phyloP scores from a whole-genome alignment of 1,284 basidiomycete species.

The Ceratobasidium sp. region DNA sequence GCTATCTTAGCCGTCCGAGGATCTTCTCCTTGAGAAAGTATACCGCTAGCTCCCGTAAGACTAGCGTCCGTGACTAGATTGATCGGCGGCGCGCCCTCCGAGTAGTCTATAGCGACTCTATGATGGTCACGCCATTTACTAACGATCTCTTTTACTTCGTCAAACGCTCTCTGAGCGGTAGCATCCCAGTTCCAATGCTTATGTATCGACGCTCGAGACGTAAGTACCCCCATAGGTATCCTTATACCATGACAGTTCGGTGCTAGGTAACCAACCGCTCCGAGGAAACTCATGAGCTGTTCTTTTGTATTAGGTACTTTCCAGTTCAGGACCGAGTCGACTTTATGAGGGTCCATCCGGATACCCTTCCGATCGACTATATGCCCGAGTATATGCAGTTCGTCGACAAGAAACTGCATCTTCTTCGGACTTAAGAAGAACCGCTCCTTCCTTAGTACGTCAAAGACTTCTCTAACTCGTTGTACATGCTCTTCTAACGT shows the following conservation, averaged over 20 bases:
- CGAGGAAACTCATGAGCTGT: slow-evolving; percentile 37
- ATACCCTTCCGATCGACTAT: slow-evolving; percentile 50
- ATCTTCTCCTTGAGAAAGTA: slow-evolving; percentile 47
- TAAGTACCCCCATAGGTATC: slow-evolving; percentile 45
- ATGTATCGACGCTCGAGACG: slow-evolving; percentile 45
- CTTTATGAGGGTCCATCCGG: slow-evolving; percentile 40
- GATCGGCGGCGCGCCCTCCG: slow-evolving; percentile 42
- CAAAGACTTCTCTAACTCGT: too few relatives aligned
- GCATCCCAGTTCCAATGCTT: slow-evolving; percentile 49
- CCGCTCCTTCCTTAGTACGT: too few relatives aligned
- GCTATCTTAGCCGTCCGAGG: slow-evolving; percentile 43
- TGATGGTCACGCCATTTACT: slow-evolving; percentile 43
- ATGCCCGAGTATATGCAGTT: too few relatives aligned
- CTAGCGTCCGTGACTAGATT: slow-evolving; percentile 45
- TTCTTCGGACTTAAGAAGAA: too few relatives aligned
- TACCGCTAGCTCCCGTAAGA: too few relatives aligned
- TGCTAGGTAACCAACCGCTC: too few relatives aligned
- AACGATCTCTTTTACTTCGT: slow-evolving; percentile 50
- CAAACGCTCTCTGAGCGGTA: slow-evolving; percentile 51
- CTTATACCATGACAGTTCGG: slow-evolving; percentile 23
- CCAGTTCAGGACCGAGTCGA: slow-evolving; percentile 38
- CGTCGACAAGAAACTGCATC: too few relatives aligned
- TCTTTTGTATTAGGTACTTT: slow-evolving; percentile 39
- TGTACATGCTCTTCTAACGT: too few relatives aligned
- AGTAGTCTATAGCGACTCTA: slow-evolving; percentile 46